Base-by-base conservation (phyloP, 1,284 basidiomycete species). In the Puccinia polysora region DNA sequence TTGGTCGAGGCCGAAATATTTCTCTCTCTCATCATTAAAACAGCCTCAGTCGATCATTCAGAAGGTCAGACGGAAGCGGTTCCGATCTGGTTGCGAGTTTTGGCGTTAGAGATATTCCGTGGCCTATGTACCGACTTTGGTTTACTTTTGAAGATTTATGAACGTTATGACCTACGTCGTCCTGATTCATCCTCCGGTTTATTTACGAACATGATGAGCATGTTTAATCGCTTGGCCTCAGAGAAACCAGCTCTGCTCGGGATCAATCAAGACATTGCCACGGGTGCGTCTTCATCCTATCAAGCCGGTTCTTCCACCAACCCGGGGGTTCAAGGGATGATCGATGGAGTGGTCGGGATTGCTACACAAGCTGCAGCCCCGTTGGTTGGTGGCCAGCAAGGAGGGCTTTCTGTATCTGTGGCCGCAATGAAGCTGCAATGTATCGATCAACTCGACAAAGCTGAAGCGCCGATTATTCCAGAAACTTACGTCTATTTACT, bases 401-500 rank as follows among this genome's bases (percentile, higher is more conserved):
- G 76, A 72, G 86, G 77, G 6, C 56, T 75, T 2, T 65, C 56
- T 53, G 23, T 67, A 23, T 7, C 65, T 30, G 74, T 73, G 8
- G 69, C 50, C 18, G 62, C 65, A 23, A 72, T 74, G 73, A 70
- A 75, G 15, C 45, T 47, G 15, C 77, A 77, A 63, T 94, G 92
- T 78, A 95, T 97, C 76, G 93, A 97, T 78, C 93, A 96, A 79
- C 85, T 95, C 18, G 93, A 97, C 82, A 96, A 98, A 80, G 88
- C 91, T 0, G 96, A 98, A 77, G 87, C 94, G 0, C 96, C 96
- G 0, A 83, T 86, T 0, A 90, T 95, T 60, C 93, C 93, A 0
- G 92, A 97, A 74, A 85, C 89, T 0, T 97, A 98, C 79, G 85
- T 92, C 71, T 96, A 94, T 78, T 86, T 97, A 1, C 85, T 98